A percentile compares a stretch with the other conserved stretches of the same genome.
phyloP scores from a whole-genome alignment of 139 green algal species.

The Auxenochlorella pyrenoidosa region DNA sequence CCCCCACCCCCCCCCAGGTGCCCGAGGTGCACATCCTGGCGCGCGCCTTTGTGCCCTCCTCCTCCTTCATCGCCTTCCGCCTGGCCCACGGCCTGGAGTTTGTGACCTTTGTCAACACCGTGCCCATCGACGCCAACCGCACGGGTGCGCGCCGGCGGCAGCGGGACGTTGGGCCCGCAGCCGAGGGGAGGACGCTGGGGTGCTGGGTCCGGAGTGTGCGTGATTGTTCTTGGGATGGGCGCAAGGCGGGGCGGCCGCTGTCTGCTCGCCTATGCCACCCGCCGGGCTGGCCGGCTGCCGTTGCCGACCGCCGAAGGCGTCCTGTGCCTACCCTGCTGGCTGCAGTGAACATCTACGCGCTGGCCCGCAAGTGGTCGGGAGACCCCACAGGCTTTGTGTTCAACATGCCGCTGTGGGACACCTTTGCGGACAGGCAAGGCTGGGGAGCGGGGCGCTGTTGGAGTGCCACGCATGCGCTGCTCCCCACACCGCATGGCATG shows the following conservation, averaged over 20 bases:
- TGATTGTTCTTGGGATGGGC: too few relatives aligned
- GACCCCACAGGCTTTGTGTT: slow-evolving; percentile 53
- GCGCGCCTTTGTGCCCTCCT: slow-evolving; percentile 77
- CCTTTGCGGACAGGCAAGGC: slow-evolving; percentile 53
- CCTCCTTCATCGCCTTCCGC: slow-evolving; percentile 77
- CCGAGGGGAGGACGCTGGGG: neutral
- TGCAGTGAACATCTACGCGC: slow-evolving; percentile 81
- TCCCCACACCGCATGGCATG: too few relatives aligned
- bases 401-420: slow-evolving; percentile 69
- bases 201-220: too few relatives aligned
- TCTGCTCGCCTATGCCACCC: too few relatives aligned
- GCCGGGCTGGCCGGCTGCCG: too few relatives aligned
- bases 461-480: too few relatives aligned
- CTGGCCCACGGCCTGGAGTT: slow-evolving; percentile 71
- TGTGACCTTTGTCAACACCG: slow-evolving; percentile 66
- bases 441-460: too few relatives aligned
- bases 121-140: neutral
- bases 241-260: too few relatives aligned
- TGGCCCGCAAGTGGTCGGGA: slow-evolving; percentile 67
- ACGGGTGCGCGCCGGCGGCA: neutral
- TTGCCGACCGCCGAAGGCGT: neutral
- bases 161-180: too few relatives aligned
- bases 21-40: slow-evolving; percentile 71
- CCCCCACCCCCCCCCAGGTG: slow-evolving; percentile 41
- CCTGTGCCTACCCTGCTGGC: neutral